Conservation (phyloP, 1,139 yeast species). For the Taphrina flavorubra region DNA sequence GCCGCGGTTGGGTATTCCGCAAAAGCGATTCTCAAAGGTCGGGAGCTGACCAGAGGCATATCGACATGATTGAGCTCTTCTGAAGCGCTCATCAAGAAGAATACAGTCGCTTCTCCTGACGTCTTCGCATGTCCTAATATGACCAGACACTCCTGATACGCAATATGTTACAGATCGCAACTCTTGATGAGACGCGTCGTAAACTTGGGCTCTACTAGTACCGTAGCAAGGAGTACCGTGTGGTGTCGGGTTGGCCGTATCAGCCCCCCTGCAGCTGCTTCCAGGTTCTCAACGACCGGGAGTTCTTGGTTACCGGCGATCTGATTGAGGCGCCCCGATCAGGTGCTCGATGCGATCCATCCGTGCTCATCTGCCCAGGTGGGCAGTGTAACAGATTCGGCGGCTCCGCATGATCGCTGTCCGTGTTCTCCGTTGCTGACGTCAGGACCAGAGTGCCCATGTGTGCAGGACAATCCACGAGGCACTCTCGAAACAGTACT, state of each 20-base stretch:
- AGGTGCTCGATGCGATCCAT: too few species aligned
- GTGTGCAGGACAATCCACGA: too few species aligned
- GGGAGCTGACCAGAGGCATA: neutral
- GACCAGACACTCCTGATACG: too few species aligned
- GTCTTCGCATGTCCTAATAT: neutral
- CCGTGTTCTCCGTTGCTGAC: neutral
- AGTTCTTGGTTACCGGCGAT: too few species aligned
- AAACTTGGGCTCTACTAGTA: neutral
- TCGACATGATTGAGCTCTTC: neutral
- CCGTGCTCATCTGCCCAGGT: too few species aligned
- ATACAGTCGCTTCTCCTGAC: neutral
- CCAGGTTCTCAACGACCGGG: too few species aligned
- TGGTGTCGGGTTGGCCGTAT: neutral
- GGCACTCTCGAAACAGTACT: neutral
- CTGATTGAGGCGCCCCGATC: too few species aligned
- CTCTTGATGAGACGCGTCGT: too few species aligned
- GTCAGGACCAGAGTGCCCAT: neutral
- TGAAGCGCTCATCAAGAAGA: neutral
- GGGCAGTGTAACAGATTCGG: neutral
- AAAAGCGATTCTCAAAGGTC: neutral
- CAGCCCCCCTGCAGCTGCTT: neutral
- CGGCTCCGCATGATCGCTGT: slow-evolving; percentile 10
- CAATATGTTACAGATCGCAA: too few species aligned
- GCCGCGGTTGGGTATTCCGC: neutral
- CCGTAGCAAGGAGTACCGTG: neutral